Base-by-base conservation (phyloP, 495 filamentous ascomycete species). In the Trichocladium antarcticum region DNA sequence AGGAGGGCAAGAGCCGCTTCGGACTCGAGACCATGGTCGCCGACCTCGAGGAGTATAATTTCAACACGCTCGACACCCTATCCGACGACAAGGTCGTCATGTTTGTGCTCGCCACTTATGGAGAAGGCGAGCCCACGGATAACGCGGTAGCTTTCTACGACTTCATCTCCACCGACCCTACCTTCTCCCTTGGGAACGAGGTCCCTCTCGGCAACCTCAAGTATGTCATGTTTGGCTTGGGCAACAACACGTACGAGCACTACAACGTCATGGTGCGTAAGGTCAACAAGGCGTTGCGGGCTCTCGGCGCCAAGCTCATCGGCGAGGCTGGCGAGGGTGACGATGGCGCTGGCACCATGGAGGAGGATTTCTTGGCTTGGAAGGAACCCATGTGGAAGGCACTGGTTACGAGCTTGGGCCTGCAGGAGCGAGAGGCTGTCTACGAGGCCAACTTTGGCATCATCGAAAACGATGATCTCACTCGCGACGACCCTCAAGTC, bases 121-220 rank as follows among this genome's bases (percentile, higher is more conserved):
- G 92, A 45, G 92, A 99, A 72, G 92, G 92, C 53, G 92, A 99
- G 66, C 92, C 92, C 14, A 99, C 92, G 15, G 92, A 99, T 61
- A 99, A 99, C 63, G 92, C 92, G 2, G 93, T 97, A 32, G 93
- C 97, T 50, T 97, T 97, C 71, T 96, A 94, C 72, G 93, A 97
- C 61, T 97, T 96, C 72, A 78, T 97, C 65, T 85, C 74, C 41
- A 76, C 76, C 43, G 87, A 95, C 45, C 73, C 83, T 14, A 66
- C 80, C 40, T 97, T 99, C 68, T 85, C 87, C 47, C 77, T 85
- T 55, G 80, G 81, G 48, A 78, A 81, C 22, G 87, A 90, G 3
- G 74, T 81, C 55, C 79, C 90, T 24, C 79, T 99, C 15, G 77
- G 71, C 27, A 87, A 87, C 51, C 74, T 99, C 58, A 90, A 89